phyloP scores from a whole-genome alignment of 306 rosid species.

The Acacia acuminata region DNA sequence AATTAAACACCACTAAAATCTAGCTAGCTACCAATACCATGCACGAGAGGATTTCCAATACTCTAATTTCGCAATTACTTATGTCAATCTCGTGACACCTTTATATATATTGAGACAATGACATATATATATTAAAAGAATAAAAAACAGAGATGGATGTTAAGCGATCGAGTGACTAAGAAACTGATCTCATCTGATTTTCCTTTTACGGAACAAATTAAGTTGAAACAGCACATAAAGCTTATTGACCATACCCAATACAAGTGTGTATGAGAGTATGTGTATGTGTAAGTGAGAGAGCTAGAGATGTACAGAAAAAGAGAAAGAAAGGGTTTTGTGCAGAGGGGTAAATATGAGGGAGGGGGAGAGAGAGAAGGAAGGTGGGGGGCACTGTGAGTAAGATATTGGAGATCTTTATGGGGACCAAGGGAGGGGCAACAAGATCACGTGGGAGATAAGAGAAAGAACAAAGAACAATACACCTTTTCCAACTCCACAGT shows the following conservation, averaged over 20 bases:
- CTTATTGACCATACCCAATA: not conserved
- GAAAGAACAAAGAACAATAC: conserved; percentile 26
- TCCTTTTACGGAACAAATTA: not conserved
- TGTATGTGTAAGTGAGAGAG: not conserved
- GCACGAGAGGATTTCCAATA: not conserved
- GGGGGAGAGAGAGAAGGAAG: not conserved
- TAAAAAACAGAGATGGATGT: not conserved
- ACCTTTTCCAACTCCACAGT: conserved; percentile 26
- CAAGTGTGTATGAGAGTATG: not conserved
- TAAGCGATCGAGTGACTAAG: not conserved
- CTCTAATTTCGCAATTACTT: not conserved
- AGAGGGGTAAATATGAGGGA: not conserved
- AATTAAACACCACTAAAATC: not conserved
- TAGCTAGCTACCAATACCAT: not conserved
- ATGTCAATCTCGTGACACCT: not conserved
- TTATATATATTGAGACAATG: not conserved
- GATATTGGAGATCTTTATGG: conserved; percentile 72
- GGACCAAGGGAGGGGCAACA: conserved; percentile 46
- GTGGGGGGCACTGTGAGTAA: conserved; percentile 52
- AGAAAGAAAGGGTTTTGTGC: not conserved
- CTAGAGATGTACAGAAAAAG: not conserved
- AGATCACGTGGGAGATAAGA: conserved; percentile 53
- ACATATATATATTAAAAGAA: not conserved
- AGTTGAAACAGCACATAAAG: not conserved
- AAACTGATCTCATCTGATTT: not conserved